A percentile compares a stretch with the other conserved stretches of the same genome.
These are phyloP conservation scores for Suillus americanus DNA, from an alignment of 768 basidiomycete genomes.

Conservation along the genomic window DNA sequence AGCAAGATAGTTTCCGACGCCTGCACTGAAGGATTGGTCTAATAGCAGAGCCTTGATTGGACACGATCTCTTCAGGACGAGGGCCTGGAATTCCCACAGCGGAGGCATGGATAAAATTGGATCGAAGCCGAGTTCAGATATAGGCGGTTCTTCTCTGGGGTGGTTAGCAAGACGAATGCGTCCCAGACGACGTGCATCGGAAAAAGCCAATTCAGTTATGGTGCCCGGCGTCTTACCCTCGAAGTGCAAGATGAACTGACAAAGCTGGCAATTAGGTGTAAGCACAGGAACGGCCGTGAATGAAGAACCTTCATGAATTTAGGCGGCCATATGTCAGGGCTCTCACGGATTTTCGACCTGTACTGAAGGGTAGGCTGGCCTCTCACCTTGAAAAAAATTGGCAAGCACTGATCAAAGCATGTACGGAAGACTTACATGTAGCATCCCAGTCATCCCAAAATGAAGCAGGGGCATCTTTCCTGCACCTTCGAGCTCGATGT, in stretches of 20 bases:
- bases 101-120: constrained; percentile 70
- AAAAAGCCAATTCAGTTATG: constrained; percentile 59
- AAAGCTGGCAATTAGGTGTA: not conserved
- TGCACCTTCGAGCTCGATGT: constrained; percentile 58
- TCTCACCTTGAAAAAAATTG: constrained; percentile 36
- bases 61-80: constrained; percentile 54
- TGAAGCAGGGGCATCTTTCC: constrained; percentile 71
- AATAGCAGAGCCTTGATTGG: constrained; percentile 76
- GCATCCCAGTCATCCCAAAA: constrained; percentile 87
- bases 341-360: constrained; percentile 41
- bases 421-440: constrained; percentile 45
- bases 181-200: constrained; percentile 70
- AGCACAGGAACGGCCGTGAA: not conserved
- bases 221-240: constrained; percentile 35
- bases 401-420: not conserved
- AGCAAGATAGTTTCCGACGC: constrained; percentile 83
- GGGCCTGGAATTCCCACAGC: constrained; percentile 46
- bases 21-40: constrained; percentile 79
- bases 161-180: constrained; percentile 61
- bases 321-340: constrained; percentile 59
- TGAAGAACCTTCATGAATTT: constrained; percentile 57
- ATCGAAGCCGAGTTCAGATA: constrained; percentile 74
- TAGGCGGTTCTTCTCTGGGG: constrained; percentile 65
- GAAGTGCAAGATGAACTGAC: constrained; percentile 66
- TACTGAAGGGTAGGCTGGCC: constrained; percentile 51